These are phyloP conservation scores for Magnaporthiopsis poae DNA, from an alignment of 2,329 filamentous ascomycete genomes.

Conservation along the genomic window DNA sequence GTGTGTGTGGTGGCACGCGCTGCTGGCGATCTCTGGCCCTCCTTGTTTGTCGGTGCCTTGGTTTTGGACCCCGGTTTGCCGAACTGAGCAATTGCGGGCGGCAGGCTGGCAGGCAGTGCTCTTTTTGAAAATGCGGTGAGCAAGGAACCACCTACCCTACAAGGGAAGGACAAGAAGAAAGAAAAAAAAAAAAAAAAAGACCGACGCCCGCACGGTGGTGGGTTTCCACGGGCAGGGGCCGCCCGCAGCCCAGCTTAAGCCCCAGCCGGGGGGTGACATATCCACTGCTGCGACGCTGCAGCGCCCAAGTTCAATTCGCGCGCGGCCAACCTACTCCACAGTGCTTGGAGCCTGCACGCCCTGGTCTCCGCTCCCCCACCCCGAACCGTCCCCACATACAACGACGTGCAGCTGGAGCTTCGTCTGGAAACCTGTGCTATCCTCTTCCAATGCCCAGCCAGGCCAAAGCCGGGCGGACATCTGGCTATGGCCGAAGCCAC, in stretches of 20 bases:
- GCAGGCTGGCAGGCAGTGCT: neutral
- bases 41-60: neutral
- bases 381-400: neutral
- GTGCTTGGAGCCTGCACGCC: neutral
- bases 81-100: neutral
- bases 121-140: constrained; percentile 3
- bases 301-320: neutral
- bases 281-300: neutral
- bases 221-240: neutral
- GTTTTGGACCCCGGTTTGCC: neutral
- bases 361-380: neutral
- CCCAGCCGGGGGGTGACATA: no score
- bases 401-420: neutral
- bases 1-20: neutral
- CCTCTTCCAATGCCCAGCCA: no score
- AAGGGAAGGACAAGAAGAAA: neutral
- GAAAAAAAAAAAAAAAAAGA: neutral
- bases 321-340: neutral
- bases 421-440: neutral
- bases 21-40: neutral
- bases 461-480: neutral
- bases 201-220: neutral
- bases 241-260: no score
- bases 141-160: neutral
- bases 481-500: neutral